A percentile compares a stretch with the other conserved stretches of the same genome.
Evolutionary conservation across 768 basidiomycete species (phyloP).

Genomic region (Megacollybia marginata): DNA sequence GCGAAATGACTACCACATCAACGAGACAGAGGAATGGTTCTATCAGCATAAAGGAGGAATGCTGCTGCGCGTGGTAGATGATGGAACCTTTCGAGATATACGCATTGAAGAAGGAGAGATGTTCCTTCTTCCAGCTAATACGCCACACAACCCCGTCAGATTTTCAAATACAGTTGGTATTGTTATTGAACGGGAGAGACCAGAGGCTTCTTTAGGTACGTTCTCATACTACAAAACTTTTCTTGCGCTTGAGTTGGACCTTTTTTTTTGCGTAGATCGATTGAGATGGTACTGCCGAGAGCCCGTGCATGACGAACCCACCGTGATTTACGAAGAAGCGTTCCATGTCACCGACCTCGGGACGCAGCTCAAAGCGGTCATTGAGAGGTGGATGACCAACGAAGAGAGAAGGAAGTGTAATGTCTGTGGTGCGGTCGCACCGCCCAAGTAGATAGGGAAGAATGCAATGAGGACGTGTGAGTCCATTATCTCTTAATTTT

Average conservation of each 20-base stretch:
- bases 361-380: conserved; percentile 88
- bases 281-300: conserved; percentile 89
- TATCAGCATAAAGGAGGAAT: conserved; percentile 95
- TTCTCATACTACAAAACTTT: not conserved
- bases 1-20: conserved; percentile 90
- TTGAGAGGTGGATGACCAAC: conserved; percentile 71
- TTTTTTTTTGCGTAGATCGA: conserved; percentile 59
- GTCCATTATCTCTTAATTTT: too few relatives aligned
- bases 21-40: conserved; percentile 99
- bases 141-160: conserved; percentile 92
- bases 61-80: conserved; percentile 83
- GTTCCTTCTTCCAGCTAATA: conserved; percentile 94
- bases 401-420: conserved; percentile 44
- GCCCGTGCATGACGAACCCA: conserved; percentile 49
- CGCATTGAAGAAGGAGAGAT: conserved; percentile 91
- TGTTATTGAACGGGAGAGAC: conserved; percentile 83
- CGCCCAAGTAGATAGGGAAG: conserved; percentile 33
- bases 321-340: conserved; percentile 74
- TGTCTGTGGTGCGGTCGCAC: conserved; percentile 49
- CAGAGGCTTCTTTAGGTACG: conserved; percentile 66
- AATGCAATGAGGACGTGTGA: too few relatives aligned
- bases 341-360: conserved; percentile 91
- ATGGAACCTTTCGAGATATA: conserved; percentile 75
- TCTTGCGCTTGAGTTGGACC: not conserved
- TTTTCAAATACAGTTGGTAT: conserved; percentile 88